Base-by-base conservation (phyloP, 1,139 yeast species). In the Scheffersomyces titani region DNA sequence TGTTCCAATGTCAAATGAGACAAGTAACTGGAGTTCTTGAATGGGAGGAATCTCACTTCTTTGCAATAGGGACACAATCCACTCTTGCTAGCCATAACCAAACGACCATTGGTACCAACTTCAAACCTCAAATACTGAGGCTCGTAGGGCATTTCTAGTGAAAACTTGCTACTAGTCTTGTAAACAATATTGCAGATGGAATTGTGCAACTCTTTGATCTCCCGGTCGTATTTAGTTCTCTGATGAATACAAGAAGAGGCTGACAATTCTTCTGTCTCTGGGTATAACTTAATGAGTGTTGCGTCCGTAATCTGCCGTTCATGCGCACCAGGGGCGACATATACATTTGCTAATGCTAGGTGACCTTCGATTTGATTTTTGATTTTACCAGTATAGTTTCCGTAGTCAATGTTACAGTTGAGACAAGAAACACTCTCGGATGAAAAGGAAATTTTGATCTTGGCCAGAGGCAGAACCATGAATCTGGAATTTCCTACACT, bases 41-140 rank as follows among this genome's bases (percentile, higher is more conserved):
- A 71, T 1, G 76, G 74, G 22, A 72, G 63, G 55, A 74, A 74
- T 57, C 68, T 70, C 30, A 73, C 69, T 44, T 63, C 62, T 47
- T 65, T 65, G 55, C 78, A 74, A 55, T 71, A 74, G 0, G 77
- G 72, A 64, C 78, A 74, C 54, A 72, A 57, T 47, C 77, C 78
- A 51, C 76, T 67, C 52, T 69, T 69, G 51, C 69, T 64, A 45
- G 66, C 70, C 51, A 65, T 69, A 22, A 68, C 58, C 22, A 57
- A 54, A 2, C 61, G 54, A 0, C 72, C 71, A 3, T 53, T 51
- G 2, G 52, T 57, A 52, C 65, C 68, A 16, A 68, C 52, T 57
- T 72, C 76, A 57, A 65, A 68, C 22, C 76, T 61, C 40, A 65
- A 64, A 55, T 65, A 70, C 54, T 72, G 73, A 6, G 74, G 73